phyloP scores from a whole-genome alignment of 306 rosid genomes.

The Lathyrus oleraceus region DNA sequence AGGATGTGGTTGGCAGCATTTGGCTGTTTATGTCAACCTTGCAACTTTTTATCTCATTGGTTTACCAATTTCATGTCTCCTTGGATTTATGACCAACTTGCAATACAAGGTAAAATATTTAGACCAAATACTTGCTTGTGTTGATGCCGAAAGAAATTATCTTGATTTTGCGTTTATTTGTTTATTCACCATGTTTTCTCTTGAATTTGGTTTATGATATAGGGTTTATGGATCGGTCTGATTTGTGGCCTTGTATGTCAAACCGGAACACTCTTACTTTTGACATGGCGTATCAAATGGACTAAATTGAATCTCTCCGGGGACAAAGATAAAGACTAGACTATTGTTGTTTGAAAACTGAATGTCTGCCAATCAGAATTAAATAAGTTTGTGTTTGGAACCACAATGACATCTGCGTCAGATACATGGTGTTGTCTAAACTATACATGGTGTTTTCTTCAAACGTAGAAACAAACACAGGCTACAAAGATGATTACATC shows the following conservation, averaged over 20 bases:
- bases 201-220: no score
- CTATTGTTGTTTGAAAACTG: constrained; percentile 13
- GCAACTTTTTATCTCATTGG: constrained; percentile 69
- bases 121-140: neutral
- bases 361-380: neutral
- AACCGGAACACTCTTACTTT: constrained; percentile 45
- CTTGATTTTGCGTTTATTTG: neutral
- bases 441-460: neutral
- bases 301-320: constrained; percentile 33
- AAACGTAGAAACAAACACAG: neutral
- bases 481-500: neutral
- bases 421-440: neutral
- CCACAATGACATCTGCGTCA: neutral
- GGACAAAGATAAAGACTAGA: constrained; percentile 17
- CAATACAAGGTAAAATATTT: constrained; percentile 51
- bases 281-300: constrained; percentile 52
- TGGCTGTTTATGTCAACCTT: constrained; percentile 65
- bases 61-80: constrained; percentile 57
- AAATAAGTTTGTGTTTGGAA: neutral
- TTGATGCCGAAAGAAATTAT: neutral
- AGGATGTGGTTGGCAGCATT: constrained; percentile 86
- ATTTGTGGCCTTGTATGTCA: constrained; percentile 69
- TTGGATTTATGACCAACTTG: constrained; percentile 61
- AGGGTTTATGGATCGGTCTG: constrained; percentile 92
- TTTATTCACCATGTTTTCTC: no score